A percentile compares a stretch with the other conserved stretches of the same genome.
These are phyloP conservation scores for Diaporthe australafricana DNA, from an alignment of 2,329 filamentous ascomycete species.

Conservation along the genomic window DNA sequence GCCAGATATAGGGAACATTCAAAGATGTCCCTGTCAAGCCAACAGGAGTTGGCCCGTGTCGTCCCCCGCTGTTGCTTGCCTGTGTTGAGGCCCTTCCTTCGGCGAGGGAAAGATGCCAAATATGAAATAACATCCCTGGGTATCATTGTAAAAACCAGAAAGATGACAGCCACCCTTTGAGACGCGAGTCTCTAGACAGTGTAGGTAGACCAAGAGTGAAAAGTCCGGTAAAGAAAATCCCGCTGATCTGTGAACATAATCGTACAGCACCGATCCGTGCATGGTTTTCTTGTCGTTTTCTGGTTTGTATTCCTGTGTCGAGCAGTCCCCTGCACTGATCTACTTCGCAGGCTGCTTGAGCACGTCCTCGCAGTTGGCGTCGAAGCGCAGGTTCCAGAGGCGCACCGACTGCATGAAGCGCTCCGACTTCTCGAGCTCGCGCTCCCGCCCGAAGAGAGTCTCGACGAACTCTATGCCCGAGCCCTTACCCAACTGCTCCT, in stretches of 20 bases:
- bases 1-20: slow-evolving; percentile 16
- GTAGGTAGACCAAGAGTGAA: slow-evolving; percentile 33
- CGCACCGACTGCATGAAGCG: slow-evolving; percentile 91
- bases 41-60: background rate
- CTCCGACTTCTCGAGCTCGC: slow-evolving; percentile 90
- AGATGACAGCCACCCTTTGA: slow-evolving; percentile 35
- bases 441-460: slow-evolving; percentile 91
- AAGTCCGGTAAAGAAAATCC: slow-evolving; percentile 32
- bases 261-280: slow-evolving; percentile 31
- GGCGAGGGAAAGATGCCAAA: background rate
- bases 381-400: slow-evolving; percentile 92
- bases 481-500: slow-evolving; percentile 87
- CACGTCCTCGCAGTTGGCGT: slow-evolving; percentile 95
- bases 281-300: slow-evolving; percentile 19
- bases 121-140: slow-evolving; percentile 35
- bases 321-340: slow-evolving; percentile 33
- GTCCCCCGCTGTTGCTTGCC: slow-evolving; percentile 3
- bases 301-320: background rate
- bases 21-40: background rate
- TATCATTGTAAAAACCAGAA: slow-evolving; percentile 38
- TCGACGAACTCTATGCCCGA: slow-evolving; percentile 96
- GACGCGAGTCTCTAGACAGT: slow-evolving; percentile 36
- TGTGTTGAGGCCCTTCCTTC: background rate
- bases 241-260: slow-evolving; percentile 30
- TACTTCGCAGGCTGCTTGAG: slow-evolving; percentile 71